A percentile compares a stretch with the other conserved stretches of the same genome.
phyloP scores from a whole-genome alignment of 169 alveolate genomes.

The Amoebophrya sp. region DNA sequence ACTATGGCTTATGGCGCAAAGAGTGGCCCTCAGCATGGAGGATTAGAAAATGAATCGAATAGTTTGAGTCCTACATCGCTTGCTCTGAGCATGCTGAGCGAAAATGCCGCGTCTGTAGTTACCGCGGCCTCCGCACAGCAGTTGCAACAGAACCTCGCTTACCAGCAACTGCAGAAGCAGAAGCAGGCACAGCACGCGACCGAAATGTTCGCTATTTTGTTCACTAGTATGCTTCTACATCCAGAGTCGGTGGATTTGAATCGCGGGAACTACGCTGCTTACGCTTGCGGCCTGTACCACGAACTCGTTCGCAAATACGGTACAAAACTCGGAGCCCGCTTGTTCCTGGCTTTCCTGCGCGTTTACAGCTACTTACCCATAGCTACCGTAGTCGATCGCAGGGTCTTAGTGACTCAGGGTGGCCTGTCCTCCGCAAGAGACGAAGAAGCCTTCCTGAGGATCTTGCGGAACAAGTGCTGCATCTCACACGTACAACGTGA shows the following conservation, averaged over 20 bases:
- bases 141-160: too few relatives aligned
- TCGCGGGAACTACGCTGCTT: background rate
- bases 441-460: too few relatives aligned
- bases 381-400: background rate
- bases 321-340: background rate
- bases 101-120: too few relatives aligned
- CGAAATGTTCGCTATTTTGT: background rate
- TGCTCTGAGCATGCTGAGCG: too few relatives aligned
- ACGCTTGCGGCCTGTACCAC: background rate
- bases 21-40: too few relatives aligned
- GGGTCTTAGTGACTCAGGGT: background rate
- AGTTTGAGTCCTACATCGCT: too few relatives aligned
- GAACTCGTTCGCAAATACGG: background rate
- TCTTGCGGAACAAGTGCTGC: too few relatives aligned
- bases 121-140: too few relatives aligned
- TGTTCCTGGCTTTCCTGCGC: background rate
- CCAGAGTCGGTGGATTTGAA: background rate
- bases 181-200: conserved; percentile 50
- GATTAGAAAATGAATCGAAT: too few relatives aligned
- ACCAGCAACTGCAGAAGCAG: too few relatives aligned
- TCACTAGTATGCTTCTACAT: background rate
- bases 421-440: background rate
- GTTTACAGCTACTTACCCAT: background rate
- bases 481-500: too few relatives aligned
- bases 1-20: too few relatives aligned